Evolutionary conservation across 108 stramenopile genomes (phyloP).

Genomic region (Asterionellopsis glacialis): DNA sequence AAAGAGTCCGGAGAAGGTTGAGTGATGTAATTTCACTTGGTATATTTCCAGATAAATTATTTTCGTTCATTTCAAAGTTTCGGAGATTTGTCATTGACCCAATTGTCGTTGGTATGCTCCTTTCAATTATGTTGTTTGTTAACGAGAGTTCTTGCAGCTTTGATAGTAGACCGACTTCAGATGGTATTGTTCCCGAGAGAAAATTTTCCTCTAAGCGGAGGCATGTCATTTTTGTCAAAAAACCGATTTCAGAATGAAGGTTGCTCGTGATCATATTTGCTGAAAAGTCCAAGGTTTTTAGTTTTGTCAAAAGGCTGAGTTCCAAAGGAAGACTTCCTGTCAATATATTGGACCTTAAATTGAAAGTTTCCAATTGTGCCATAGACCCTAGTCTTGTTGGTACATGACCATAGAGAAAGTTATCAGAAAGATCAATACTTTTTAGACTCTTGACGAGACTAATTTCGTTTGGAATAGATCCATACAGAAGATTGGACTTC

Average conservation of each 20-base stretch:
- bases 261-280: conserved; percentile 10
- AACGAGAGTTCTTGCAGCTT: conserved; percentile 43
- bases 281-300: background rate
- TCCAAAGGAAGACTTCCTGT: background rate
- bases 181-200: conserved; percentile 29
- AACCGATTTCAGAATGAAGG: conserved; percentile 26
- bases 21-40: conserved; percentile 28
- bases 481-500: background rate
- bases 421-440: too few relatives aligned
- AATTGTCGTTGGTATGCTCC: conserved; percentile 27
- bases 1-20: conserved; percentile 4
- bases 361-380: conserved; percentile 3
- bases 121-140: conserved; percentile 50
- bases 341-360: conserved; percentile 2
- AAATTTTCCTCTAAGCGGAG: conserved; percentile 28
- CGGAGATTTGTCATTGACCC: background rate
- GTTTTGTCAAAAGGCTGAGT: background rate
- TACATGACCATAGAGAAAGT: conserved; percentile 20
- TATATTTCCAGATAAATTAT: conserved; percentile 20
- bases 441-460: background rate
- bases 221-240: conserved; percentile 13
- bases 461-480: conserved; percentile 3
- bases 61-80: conserved; percentile 14
- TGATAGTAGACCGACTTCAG: conserved; percentile 25
- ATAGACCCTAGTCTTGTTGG: conserved; percentile 25